phyloP scores from a whole-genome alignment of 176 grass and related monocot species.

The Avena atlantica region DNA sequence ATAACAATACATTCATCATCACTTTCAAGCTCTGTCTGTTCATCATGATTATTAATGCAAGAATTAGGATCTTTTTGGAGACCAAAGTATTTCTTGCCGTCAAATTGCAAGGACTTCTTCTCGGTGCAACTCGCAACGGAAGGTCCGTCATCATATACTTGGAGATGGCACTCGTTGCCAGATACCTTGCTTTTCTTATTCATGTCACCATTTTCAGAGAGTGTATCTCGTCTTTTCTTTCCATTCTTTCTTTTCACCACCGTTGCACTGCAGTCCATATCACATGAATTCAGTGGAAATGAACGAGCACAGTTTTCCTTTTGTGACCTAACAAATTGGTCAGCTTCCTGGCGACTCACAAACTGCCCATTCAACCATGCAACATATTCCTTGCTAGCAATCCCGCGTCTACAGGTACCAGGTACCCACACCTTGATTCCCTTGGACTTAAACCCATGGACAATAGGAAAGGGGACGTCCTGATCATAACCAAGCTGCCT shows the following conservation, averaged over 20 bases:
- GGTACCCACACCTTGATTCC: constrained; percentile 44
- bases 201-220: not conserved
- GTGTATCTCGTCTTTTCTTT: constrained; percentile 32
- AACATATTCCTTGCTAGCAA: constrained; percentile 50
- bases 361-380: constrained; percentile 45
- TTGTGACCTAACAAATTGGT: constrained; percentile 15
- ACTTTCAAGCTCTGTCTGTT: not conserved
- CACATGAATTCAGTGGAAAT: not conserved
- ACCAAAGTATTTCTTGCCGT: constrained; percentile 10
- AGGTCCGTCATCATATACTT: not conserved
- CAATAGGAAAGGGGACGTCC: constrained; percentile 37
- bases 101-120: constrained; percentile 3
- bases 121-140: not conserved
- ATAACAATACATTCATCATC: constrained; percentile 52
- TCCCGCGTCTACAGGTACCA: constrained; percentile 49
- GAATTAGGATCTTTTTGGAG: not conserved
- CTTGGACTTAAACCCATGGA: constrained; percentile 1
- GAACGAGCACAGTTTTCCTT: not conserved
- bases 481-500: constrained; percentile 80
- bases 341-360: constrained; percentile 21
- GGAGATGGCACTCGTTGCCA: not conserved
- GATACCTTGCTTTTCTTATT: constrained; percentile 43
- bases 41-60: constrained; percentile 8
- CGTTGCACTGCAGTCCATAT: not conserved
- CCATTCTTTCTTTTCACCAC: constrained; percentile 14